Evolutionary conservation across 768 basidiomycete genomes (phyloP).

Genomic region (Rhodotorula diobovata): DNA sequence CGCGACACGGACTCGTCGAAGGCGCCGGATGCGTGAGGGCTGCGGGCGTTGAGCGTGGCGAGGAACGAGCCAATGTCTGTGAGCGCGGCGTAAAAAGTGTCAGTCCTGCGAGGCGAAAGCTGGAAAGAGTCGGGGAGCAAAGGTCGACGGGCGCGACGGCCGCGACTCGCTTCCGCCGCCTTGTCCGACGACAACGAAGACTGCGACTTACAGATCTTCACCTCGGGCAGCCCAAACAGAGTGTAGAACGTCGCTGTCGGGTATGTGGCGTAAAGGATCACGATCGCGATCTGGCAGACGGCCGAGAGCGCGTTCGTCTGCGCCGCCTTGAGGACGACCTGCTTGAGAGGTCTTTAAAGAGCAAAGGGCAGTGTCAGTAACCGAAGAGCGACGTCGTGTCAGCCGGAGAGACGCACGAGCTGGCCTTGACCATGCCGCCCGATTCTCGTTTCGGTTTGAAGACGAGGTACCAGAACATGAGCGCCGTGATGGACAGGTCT

Average conservation of each 20-base stretch:
- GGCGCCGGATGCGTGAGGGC: background rate
- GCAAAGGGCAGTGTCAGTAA: background rate
- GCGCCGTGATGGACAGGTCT: background rate
- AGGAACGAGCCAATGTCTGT: conserved; percentile 6
- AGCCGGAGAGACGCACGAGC: background rate
- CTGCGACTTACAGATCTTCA: background rate
- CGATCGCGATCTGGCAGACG: conserved; percentile 1
- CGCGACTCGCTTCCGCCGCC: too few relatives aligned
- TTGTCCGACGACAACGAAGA: too few relatives aligned
- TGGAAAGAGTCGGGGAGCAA: background rate
- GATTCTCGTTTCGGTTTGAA: background rate
- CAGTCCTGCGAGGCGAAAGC: background rate
- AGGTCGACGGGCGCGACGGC: background rate
- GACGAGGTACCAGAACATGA: background rate
- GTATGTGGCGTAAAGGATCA: background rate
- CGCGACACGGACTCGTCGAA: background rate
- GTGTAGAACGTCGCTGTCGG: background rate
- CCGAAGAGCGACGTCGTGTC: background rate
- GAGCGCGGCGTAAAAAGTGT: background rate
- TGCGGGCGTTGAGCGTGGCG: conserved; percentile 2
- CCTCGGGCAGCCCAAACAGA: background rate
- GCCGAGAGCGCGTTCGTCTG: conserved; percentile 2
- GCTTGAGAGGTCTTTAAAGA: background rate
- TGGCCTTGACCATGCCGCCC: background rate
- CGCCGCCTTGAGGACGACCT: background rate